These are phyloP conservation scores for Candida ipomoeae DNA, from an alignment of 805 yeast genomes.

Conservation along the genomic window DNA sequence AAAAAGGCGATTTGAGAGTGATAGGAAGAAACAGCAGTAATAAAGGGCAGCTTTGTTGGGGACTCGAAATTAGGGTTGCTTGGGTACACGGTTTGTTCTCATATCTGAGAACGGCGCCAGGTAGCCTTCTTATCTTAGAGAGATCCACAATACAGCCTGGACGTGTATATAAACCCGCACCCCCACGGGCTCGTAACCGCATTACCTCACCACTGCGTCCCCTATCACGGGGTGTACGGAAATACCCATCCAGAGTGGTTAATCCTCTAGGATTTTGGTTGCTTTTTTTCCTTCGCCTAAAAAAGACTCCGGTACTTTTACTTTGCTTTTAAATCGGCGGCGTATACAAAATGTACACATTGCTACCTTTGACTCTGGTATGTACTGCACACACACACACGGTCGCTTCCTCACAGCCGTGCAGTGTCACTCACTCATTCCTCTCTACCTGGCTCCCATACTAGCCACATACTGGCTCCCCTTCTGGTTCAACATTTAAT, in stretches of 20 bases:
- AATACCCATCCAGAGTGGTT: neutral
- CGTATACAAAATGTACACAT: too few species aligned
- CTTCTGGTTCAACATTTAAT: neutral
- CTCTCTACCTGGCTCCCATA: too few species aligned
- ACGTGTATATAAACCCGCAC: neutral
- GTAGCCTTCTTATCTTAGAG: neutral
- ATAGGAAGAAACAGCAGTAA: neutral
- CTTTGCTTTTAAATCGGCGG: too few species aligned
- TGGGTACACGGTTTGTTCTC: neutral
- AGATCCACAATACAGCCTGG: neutral
- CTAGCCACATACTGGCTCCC: neutral
- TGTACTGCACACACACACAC: neutral
- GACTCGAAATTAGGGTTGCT: neutral
- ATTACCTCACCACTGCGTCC: too few species aligned
- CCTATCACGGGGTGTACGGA: neutral
- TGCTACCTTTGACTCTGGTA: too few species aligned
- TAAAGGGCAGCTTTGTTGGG: neutral
- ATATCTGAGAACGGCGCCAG: neutral
- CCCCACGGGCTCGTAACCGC: too few species aligned
- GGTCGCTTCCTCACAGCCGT: neutral
- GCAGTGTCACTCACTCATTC: neutral
- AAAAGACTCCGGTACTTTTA: too few species aligned
- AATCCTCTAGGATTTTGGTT: too few species aligned
- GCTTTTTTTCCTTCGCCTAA: too few species aligned
- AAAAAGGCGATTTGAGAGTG: neutral